Evolutionary conservation across 2,329 filamentous ascomycete genomes (phyloP).

Genomic region (Penicillium hordei): DNA sequence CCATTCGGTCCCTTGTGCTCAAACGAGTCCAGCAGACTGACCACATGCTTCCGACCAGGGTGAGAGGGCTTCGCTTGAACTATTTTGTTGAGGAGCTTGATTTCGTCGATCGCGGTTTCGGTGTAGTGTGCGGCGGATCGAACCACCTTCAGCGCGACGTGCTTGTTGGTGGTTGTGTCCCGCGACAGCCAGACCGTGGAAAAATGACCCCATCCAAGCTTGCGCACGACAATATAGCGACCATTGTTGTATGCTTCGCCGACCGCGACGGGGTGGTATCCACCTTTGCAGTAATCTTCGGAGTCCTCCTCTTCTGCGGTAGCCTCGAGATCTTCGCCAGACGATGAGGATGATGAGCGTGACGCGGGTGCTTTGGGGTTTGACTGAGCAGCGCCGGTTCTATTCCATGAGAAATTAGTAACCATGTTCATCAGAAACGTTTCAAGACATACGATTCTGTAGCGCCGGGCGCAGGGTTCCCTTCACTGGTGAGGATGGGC

Average conservation of each 20-base stretch:
- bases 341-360: constrained; percentile 74
- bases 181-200: constrained; percentile 88
- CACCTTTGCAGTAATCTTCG: constrained; percentile 98
- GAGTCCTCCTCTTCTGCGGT: constrained; percentile 98
- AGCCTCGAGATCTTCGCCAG: constrained; percentile 82
- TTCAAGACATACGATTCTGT: constrained; percentile 40
- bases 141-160: constrained; percentile 96
- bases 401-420: constrained; percentile 21
- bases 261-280: constrained; percentile 91
- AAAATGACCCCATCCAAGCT: constrained; percentile 97
- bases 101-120: constrained; percentile 97
- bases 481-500: constrained; percentile 66
- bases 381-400: constrained; percentile 25
- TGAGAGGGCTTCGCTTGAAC: constrained; percentile 93
- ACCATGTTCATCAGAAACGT: constrained; percentile 11
- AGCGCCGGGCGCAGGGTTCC: constrained; percentile 38
- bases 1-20: constrained; percentile 97
- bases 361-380: constrained; percentile 52
- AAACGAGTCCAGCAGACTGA: constrained; percentile 93
- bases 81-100: constrained; percentile 96
- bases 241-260: constrained; percentile 98
- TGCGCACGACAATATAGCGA: constrained; percentile 93
- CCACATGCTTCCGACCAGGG: constrained; percentile 90
- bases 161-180: constrained; percentile 85
- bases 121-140: constrained; percentile 98